phyloP scores from a whole-genome alignment of 306 rosid genomes.

The Cucumis cinereus region DNA sequence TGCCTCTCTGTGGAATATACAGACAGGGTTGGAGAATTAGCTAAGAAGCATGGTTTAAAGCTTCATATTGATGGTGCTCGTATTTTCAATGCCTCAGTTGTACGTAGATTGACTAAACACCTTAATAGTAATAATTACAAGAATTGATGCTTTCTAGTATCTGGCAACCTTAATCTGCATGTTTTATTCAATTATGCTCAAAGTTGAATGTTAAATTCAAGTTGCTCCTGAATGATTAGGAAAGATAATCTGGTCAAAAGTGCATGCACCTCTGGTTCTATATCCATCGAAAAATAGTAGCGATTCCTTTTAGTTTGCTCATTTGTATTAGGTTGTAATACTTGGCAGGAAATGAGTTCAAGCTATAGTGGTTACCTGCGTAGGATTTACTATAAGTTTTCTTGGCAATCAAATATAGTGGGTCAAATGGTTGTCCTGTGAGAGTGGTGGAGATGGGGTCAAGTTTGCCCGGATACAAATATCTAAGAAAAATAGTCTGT shows the following conservation, averaged over 20 bases:
- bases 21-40: slow-evolving; percentile 75
- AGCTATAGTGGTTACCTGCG: too few relatives aligned
- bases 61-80: slow-evolving; percentile 98
- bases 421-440: too few relatives aligned
- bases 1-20: slow-evolving; percentile 74
- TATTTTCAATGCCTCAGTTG: slow-evolving; percentile 75
- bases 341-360: too few relatives aligned
- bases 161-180: not conserved
- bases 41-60: slow-evolving; percentile 74
- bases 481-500: not conserved
- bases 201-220: not conserved
- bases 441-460: too few relatives aligned
- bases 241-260: not conserved
- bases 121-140: not conserved
- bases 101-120: slow-evolving; percentile 23
- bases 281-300: not conserved
- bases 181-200: not conserved
- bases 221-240: not conserved
- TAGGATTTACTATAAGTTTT: too few relatives aligned
- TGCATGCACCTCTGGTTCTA: not conserved
- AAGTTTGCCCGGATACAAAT: too few relatives aligned
- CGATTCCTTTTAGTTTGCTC: not conserved
- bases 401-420: too few relatives aligned
- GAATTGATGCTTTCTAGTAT: not conserved
- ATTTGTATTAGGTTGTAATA: not conserved